Base-by-base conservation (phyloP, 2,329 filamentous ascomycete genomes). In the Claviceps digitariae region DNA sequence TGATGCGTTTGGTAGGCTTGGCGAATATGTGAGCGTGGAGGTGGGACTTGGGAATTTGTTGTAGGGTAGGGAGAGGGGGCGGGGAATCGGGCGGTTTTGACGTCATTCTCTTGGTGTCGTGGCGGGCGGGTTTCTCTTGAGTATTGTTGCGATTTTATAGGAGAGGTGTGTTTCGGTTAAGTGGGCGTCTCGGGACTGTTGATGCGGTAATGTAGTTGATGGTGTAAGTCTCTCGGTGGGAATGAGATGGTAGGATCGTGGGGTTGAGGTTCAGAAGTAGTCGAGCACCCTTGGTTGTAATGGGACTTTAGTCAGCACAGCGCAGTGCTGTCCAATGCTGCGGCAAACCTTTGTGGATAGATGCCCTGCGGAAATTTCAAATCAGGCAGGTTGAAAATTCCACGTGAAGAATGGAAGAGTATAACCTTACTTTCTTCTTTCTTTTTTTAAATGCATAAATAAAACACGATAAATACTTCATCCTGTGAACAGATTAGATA, bases 1-100 rank as follows among this genome's bases (percentile, higher is more conserved):
- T 78, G 71, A 98, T 98, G 63, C 77, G 77, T 69, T 97, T 98
- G 54, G 67, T 65, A 0, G 93, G 93, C 44, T 73, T 71, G 51
- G 73, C 64, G 68, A 95, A 96, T 27, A n/a, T 47, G 45, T 49
- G 52, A 29, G 60, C n/a, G n/a, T 57, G 63, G 34, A 74, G 66
- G 21, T 69, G 66, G 20, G 68, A 65, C 20, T 68, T 63, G 62
- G 81, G 73, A 48, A 86, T 69, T n/a, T 72, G 58, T 54, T 71
- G 67, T 44, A 80, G 71, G 54, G 66, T 64, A 48, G 63, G 60
- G 40, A 59, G 50, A 38, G 59, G 41, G 59, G 49, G 27, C 54
- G 55, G 55, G 50, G 57, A 52, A 53, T 56, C 50, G 9, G 40
- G 60, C 43, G 29, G 12, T 7, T 15, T 31, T 20, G 52, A 48